Evolutionary conservation across 345 rosid genomes (phyloP).

Genomic region (Corchorus olitorius): DNA sequence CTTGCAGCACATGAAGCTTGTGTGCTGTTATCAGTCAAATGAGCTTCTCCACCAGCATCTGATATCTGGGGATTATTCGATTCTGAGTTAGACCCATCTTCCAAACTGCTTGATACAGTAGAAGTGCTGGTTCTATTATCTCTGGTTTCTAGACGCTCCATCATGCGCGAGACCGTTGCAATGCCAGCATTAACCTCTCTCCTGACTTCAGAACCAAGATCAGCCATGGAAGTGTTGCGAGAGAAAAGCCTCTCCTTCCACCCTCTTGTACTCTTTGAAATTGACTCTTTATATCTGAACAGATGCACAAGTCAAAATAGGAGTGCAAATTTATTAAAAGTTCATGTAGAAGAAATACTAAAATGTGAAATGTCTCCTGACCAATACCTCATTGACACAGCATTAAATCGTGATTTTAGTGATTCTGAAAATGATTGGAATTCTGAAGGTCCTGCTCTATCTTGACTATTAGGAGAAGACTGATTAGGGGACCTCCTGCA

Average conservation of each 20-base stretch:
- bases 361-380: background rate
- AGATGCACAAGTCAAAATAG: background rate
- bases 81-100: slow-evolving; percentile 40
- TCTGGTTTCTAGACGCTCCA: slow-evolving; percentile 74
- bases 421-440: slow-evolving; percentile 87
- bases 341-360: background rate
- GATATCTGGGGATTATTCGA: slow-evolving; percentile 33
- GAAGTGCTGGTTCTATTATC: slow-evolving; percentile 42
- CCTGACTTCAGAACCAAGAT: slow-evolving; percentile 77
- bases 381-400: slow-evolving; percentile 72
- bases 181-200: slow-evolving; percentile 89
- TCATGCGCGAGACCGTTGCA: slow-evolving; percentile 83
- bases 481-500: slow-evolving; percentile 52
- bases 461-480: slow-evolving; percentile 65
- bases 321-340: background rate
- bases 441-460: slow-evolving; percentile 88
- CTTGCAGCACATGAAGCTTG: slow-evolving; percentile 49
- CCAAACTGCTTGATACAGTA: slow-evolving; percentile 50
- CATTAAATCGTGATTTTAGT: slow-evolving; percentile 67
- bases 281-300: slow-evolving; percentile 85
- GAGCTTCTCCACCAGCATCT: slow-evolving; percentile 35
- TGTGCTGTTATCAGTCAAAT: slow-evolving; percentile 34
- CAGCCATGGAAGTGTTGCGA: slow-evolving; percentile 69
- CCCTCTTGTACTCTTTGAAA: slow-evolving; percentile 88
- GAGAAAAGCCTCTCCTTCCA: slow-evolving; percentile 94